phyloP scores from a whole-genome alignment of 306 rosid species.

The Crotalaria pallida region DNA sequence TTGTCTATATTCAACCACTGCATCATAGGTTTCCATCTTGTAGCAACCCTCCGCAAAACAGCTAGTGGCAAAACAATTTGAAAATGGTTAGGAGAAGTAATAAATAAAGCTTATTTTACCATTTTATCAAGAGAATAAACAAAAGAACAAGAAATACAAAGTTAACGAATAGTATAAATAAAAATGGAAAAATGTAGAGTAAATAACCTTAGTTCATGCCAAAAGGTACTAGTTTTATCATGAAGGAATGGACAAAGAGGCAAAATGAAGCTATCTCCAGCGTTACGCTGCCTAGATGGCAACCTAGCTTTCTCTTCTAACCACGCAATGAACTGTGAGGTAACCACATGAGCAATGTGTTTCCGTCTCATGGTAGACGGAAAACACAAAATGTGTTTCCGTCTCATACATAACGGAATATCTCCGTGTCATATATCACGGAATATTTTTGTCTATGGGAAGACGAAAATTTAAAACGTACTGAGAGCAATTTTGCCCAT shows the following conservation, averaged over 20 bases:
- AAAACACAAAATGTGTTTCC: no score
- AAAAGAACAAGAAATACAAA: not conserved
- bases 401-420: no score
- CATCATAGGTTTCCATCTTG: slow-evolving; percentile 55
- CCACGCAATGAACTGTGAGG: slow-evolving; percentile 36
- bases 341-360: slow-evolving; percentile 50
- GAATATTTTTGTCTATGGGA: no score
- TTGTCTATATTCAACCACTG: slow-evolving; percentile 36
- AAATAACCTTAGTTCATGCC: slow-evolving; percentile 62
- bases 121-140: not conserved
- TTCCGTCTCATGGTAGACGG: no score
- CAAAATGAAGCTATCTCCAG: slow-evolving; percentile 18
- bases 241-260: slow-evolving; percentile 41
- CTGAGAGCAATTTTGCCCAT: no score
- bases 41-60: slow-evolving; percentile 50
- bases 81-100: not conserved
- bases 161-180: not conserved
- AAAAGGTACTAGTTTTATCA: slow-evolving; percentile 42
- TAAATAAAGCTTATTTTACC: not conserved
- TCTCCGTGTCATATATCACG: no score
- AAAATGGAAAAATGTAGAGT: not conserved
- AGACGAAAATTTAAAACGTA: no score
- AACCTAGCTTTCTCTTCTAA: slow-evolving; percentile 27
- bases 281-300: slow-evolving; percentile 20
- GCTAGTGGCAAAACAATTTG: slow-evolving; percentile 16